Percentiles rank a stretch among this genome's conserved stretches.
Conservation (phyloP, 495 filamentous ascomycete genomes). For the Aspergillus taichungensis region DNA sequence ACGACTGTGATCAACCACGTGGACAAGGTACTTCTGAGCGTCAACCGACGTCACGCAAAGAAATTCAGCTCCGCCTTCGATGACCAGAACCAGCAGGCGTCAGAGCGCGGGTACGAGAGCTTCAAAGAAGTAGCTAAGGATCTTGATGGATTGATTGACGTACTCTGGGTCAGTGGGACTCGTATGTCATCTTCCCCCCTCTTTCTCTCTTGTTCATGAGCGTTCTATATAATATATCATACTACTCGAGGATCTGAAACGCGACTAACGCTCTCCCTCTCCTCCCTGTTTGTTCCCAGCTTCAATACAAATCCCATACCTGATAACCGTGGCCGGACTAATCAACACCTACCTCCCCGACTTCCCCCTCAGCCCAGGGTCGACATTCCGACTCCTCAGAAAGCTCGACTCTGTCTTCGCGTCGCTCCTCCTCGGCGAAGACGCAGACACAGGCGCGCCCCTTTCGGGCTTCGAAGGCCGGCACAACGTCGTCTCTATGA, state of each 20-base stretch:
- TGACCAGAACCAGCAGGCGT: conserved; percentile 26
- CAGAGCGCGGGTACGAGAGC: conserved; percentile 54
- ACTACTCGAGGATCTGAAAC: too few species aligned
- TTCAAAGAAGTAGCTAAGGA: conserved; percentile 63
- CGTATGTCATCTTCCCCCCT: conserved; percentile 44
- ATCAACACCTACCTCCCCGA: conserved; percentile 53
- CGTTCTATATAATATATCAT: not conserved
- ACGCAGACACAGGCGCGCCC: conserved; percentile 52
- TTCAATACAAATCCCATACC: conserved; percentile 71
- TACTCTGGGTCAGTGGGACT: conserved; percentile 75
- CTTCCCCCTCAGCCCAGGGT: conserved; percentile 55
- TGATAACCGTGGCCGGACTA: conserved; percentile 66
- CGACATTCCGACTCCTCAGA: conserved; percentile 57
- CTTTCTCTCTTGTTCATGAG: not conserved
- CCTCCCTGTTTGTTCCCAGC: conserved; percentile 34
- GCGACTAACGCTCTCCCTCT: not conserved
- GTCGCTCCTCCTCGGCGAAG: conserved; percentile 56
- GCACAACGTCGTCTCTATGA: conserved; percentile 44
- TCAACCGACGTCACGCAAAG: conserved; percentile 66
- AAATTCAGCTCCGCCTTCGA: conserved; percentile 52
- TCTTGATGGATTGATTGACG: conserved; percentile 60
- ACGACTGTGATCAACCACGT: conserved; percentile 63
- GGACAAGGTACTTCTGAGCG: conserved; percentile 49
- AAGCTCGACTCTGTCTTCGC: conserved; percentile 76
- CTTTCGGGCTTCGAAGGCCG: conserved; percentile 56